Evolutionary conservation across 306 rosid species (phyloP).

Genomic region (Cucurbita ficifolia): DNA sequence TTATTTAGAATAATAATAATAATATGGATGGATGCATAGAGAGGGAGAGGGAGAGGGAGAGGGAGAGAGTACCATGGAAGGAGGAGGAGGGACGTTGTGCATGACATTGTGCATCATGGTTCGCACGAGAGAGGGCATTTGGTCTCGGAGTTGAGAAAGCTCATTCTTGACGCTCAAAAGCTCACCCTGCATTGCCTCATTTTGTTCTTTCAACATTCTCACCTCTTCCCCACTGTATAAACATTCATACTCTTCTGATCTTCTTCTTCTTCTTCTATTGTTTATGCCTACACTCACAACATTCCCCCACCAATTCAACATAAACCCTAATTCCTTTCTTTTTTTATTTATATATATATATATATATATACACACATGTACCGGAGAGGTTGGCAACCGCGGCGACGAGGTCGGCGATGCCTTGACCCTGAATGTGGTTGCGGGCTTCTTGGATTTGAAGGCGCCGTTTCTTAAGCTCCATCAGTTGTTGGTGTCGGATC

Average conservation of each 20-base stretch:
- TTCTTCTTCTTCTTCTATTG: neutral
- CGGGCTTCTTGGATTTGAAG: slow-evolving; percentile 35
- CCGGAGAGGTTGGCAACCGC: slow-evolving; percentile 40
- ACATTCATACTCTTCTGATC: neutral
- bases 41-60: neutral
- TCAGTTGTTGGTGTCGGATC: slow-evolving; percentile 32
- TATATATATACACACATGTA: neutral
- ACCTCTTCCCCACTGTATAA: slow-evolving; percentile 1
- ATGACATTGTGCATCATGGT: neutral
- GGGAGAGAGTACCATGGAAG: slow-evolving; percentile 5
- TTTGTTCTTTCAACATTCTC: neutral
- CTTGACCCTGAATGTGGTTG: slow-evolving; percentile 36
- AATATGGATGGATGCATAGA: neutral
- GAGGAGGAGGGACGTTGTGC: neutral
- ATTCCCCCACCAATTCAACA: neutral
- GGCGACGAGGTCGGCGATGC: slow-evolving; percentile 30
- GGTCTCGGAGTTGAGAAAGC: slow-evolving; percentile 1
- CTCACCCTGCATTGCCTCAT: slow-evolving; percentile 5
- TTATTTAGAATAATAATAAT: neutral
- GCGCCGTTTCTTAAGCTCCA: slow-evolving; percentile 28
- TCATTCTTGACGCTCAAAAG: neutral
- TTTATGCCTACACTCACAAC: neutral
- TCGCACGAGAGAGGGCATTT: neutral
- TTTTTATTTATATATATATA: no score
- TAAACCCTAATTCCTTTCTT: neutral